Percentiles rank a stretch among this genome's conserved stretches.
phyloP scores from a whole-genome alignment of 129 eudicot species.

The Kitagawia praeruptora region DNA sequence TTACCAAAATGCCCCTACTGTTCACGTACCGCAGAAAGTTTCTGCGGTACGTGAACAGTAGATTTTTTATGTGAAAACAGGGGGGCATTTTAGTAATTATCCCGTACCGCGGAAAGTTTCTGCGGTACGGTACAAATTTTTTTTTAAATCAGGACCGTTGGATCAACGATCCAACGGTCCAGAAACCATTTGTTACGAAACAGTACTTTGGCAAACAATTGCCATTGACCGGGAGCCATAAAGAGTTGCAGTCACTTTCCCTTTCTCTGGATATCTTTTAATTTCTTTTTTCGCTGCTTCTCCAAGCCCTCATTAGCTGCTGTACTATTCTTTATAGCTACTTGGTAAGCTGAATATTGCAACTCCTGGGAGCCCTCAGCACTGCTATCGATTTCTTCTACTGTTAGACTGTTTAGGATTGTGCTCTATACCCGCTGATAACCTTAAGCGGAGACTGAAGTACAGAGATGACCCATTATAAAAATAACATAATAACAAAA shows the following conservation, averaged over 20 bases:
- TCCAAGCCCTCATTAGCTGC: background rate
- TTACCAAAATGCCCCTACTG: too few relatives aligned
- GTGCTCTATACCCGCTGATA: constrained; percentile 16
- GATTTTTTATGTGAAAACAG: too few relatives aligned
- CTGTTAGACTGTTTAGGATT: constrained; percentile 6
- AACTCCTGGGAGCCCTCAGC: constrained; percentile 14
- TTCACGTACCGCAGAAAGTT: too few relatives aligned
- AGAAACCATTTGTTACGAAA: too few relatives aligned
- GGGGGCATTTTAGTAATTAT: too few relatives aligned
- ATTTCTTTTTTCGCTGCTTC: constrained; percentile 22
- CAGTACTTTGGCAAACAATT: too few relatives aligned
- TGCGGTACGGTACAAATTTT: too few relatives aligned
- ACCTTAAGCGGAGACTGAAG: constrained; percentile 14
- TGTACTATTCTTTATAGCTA: background rate
- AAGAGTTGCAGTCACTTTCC: constrained; percentile 19
- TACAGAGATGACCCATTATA: background rate
- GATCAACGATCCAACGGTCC: too few relatives aligned
- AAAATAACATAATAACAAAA: background rate
- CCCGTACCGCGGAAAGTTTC: too few relatives aligned
- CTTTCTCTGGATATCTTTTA: constrained; percentile 17
- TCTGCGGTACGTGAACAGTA: too few relatives aligned
- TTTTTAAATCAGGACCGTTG: too few relatives aligned
- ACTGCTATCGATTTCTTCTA: constrained; percentile 15
- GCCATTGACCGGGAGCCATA: too few relatives aligned
- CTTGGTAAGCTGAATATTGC: background rate